phyloP scores from a whole-genome alignment of 2,329 filamentous ascomycete genomes.

The Pseudocercospora crystallina region DNA sequence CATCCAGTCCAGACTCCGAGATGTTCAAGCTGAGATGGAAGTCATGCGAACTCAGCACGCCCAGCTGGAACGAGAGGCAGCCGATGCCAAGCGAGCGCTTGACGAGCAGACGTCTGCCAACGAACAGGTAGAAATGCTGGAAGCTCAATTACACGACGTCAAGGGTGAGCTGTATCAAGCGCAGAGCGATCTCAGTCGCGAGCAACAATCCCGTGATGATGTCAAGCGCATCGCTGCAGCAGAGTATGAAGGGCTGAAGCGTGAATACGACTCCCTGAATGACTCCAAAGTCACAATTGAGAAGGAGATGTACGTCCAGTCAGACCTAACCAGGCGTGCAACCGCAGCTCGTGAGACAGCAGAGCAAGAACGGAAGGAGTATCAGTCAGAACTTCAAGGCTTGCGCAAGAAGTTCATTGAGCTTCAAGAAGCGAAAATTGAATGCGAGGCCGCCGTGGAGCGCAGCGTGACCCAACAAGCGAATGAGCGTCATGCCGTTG shows the following conservation, averaged over 20 bases:
- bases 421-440: conserved; percentile 79
- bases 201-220: conserved; percentile 90
- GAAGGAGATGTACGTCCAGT: conserved; percentile 94
- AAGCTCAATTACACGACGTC: conserved; percentile 82
- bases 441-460: conserved; percentile 79
- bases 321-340: conserved; percentile 83
- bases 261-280: conserved; percentile 82
- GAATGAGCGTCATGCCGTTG: conserved; percentile 73
- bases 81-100: conserved; percentile 81
- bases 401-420: conserved; percentile 80
- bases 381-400: conserved; percentile 78
- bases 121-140: conserved; percentile 80
- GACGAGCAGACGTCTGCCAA: conserved; percentile 89
- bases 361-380: conserved; percentile 85
- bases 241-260: conserved; percentile 76
- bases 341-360: conserved; percentile 76
- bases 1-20: conserved; percentile 71
- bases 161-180: conserved; percentile 82
- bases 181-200: conserved; percentile 84
- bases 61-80: conserved; percentile 83
- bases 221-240: conserved; percentile 88
- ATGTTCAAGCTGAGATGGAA: conserved; percentile 83
- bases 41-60: conserved; percentile 80
- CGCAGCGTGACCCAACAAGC: conserved; percentile 74
- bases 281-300: conserved; percentile 96